A percentile compares a stretch with the other conserved stretches of the same genome.
phyloP scores from a whole-genome alignment of 106 monocot genomes.

The Dioscorea zingiberensis region DNA sequence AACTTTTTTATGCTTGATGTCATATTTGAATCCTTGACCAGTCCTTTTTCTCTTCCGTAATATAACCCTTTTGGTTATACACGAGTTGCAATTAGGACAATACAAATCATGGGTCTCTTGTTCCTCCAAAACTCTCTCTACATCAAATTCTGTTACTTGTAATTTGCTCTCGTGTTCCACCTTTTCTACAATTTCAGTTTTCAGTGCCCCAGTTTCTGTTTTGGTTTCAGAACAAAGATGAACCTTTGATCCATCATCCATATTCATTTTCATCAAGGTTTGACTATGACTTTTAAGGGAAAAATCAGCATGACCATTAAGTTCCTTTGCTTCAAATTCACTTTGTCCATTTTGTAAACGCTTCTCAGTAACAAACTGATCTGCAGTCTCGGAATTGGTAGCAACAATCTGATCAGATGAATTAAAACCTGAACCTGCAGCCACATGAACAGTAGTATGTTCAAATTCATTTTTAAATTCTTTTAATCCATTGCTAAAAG shows the following conservation, averaged over 20 bases:
- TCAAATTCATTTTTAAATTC: not conserved
- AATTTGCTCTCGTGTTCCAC: constrained; percentile 9
- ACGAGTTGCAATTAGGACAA: constrained; percentile 89
- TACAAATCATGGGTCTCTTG: constrained; percentile 93
- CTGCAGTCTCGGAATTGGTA: not conserved
- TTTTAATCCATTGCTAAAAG: not conserved
- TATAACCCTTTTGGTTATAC: constrained; percentile 89
- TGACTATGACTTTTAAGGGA: not conserved
- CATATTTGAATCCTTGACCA: constrained; percentile 19
- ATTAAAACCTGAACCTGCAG: constrained; percentile 11
- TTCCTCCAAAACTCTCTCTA: constrained; percentile 73
- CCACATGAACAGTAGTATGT: not conserved
- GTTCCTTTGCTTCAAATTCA: not conserved
- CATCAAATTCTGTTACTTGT: constrained; percentile 33
- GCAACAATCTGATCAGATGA: not conserved
- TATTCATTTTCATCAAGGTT: not conserved
- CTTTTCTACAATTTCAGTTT: constrained; percentile 7
- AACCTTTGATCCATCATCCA: constrained; percentile 18
- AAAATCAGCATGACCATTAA: constrained; percentile 1
- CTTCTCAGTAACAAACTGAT: constrained; percentile 3
- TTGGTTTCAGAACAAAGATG: constrained; percentile 1
- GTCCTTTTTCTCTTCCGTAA: constrained; percentile 82
- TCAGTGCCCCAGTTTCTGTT: constrained; percentile 1
- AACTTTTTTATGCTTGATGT: constrained; percentile 38
- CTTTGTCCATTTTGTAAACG: constrained; percentile 14